phyloP scores from a whole-genome alignment of 148 eudicot genomes.

The Dianthus caryophyllus region DNA sequence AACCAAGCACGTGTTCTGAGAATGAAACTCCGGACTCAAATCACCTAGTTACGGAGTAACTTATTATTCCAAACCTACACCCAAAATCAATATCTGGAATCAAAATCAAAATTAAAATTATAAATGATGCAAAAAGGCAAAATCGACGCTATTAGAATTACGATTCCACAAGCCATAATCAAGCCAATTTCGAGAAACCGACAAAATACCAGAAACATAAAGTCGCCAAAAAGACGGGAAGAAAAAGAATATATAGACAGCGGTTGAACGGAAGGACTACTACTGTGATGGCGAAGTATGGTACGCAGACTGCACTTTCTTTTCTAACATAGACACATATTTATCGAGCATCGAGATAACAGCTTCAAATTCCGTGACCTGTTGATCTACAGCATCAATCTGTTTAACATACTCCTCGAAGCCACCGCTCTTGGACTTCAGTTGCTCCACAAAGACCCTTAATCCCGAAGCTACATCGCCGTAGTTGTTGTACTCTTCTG shows the following conservation, averaged over 20 bases:
- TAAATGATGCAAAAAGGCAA: not conserved
- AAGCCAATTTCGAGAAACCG: not conserved
- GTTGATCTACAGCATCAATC: slow-evolving; percentile 78
- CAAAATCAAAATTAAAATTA: not conserved
- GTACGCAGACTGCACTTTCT: slow-evolving; percentile 60
- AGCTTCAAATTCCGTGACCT: slow-evolving; percentile 90
- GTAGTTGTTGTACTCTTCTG: slow-evolving; percentile 77
- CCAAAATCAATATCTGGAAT: not conserved
- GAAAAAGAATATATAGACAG: not conserved
- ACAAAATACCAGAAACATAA: not conserved
- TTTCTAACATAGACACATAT: slow-evolving; percentile 72
- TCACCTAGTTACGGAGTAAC: too few relatives aligned
- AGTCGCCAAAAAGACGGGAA: not conserved
- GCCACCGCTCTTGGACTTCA: slow-evolving; percentile 63
- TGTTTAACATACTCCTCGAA: slow-evolving; percentile 82
- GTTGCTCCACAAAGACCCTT: slow-evolving; percentile 89
- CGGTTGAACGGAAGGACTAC: too few relatives aligned
- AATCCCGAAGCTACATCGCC: slow-evolving; percentile 88
- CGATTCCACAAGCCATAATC: not conserved
- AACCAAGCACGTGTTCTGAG: too few relatives aligned
- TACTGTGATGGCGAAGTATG: slow-evolving; percentile 45
- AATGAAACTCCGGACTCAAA: too few relatives aligned
- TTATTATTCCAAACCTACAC: too few relatives aligned
- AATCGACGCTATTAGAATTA: not conserved
- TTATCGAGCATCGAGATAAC: slow-evolving; percentile 85